Evolutionary conservation across 2,329 filamentous ascomycete genomes (phyloP).

Genomic region (Fusarium robinianum): DNA sequence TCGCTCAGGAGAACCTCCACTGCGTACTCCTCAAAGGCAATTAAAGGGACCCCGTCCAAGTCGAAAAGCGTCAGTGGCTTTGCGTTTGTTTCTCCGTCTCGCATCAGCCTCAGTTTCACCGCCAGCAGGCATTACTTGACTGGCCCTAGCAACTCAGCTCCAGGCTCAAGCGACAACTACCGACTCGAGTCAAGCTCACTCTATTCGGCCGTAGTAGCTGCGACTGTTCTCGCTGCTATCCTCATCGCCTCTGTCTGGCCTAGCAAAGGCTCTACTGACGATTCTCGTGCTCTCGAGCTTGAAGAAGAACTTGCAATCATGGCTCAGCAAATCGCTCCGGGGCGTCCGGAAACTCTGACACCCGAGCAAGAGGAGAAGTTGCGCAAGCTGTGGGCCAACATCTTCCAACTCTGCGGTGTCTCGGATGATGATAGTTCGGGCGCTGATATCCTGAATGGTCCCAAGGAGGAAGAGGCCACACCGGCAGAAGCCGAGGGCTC

Average conservation of each 20-base stretch:
- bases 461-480: conserved; percentile 29
- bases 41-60: not conserved
- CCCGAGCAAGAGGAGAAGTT: conserved; percentile 86
- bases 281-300: conserved; percentile 3
- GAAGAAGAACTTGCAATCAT: conserved; percentile 40
- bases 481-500: conserved; percentile 57
- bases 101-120: not conserved
- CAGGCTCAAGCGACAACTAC: conserved; percentile 2
- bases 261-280: not conserved
- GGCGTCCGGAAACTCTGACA: conserved; percentile 86
- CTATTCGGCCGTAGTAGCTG: conserved; percentile 19
- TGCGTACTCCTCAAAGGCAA: conserved; percentile 5
- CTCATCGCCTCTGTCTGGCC: conserved; percentile 27
- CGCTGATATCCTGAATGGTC: conserved; percentile 21
- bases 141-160: not conserved
- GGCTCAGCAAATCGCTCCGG: conserved; percentile 58
- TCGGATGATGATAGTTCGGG: conserved; percentile 34
- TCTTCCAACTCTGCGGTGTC: conserved; percentile 77
- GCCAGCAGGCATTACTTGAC: conserved; percentile 13
- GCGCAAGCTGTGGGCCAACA: conserved; percentile 79
- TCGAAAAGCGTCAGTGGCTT: conserved; percentile 1
- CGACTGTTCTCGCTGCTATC: conserved; percentile 15
- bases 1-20: conserved; percentile 12
- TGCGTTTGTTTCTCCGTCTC: not conserved
- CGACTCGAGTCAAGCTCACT: conserved; percentile 27